phyloP scores from a whole-genome alignment of 257 asterid genomes.

The Fraxinus anomala region DNA sequence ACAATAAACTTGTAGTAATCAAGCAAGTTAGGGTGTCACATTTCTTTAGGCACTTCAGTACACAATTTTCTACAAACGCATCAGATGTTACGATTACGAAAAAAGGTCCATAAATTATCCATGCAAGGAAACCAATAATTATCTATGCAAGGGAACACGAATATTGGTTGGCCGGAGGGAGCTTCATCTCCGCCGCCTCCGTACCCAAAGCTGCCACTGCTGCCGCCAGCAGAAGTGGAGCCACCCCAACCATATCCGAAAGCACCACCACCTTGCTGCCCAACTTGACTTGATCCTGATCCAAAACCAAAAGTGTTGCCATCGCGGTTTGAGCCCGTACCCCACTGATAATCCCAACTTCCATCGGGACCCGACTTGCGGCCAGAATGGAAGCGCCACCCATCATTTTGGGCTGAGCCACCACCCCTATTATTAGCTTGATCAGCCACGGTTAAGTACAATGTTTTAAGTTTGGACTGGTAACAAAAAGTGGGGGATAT shows the following conservation, averaged over 20 bases:
- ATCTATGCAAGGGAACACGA: neutral
- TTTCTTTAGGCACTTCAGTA: too few species aligned
- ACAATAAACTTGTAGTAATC: too few species aligned
- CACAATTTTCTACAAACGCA: neutral
- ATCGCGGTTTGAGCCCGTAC: neutral
- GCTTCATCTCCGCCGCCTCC: neutral
- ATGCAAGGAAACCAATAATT: neutral
- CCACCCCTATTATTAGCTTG: neutral
- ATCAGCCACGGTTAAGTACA: neutral
- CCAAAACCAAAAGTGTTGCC: neutral
- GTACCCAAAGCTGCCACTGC: too few species aligned
- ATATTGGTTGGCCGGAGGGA: neutral
- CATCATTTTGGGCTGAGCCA: neutral
- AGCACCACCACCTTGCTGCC: neutral
- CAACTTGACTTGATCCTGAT: neutral
- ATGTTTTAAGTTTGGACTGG: neutral
- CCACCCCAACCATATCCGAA: neutral
- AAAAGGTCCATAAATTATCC: neutral
- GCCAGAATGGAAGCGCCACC: neutral
- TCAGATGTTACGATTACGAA: neutral
- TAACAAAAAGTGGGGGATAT: neutral
- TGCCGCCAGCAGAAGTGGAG: too few species aligned
- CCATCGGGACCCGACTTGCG: neutral
- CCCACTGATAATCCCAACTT: conserved; percentile 5
- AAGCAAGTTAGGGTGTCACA: too few species aligned